These are phyloP conservation scores for Aeschynomene evenia DNA, from an alignment of 306 rosid species.

Conservation along the genomic window DNA sequence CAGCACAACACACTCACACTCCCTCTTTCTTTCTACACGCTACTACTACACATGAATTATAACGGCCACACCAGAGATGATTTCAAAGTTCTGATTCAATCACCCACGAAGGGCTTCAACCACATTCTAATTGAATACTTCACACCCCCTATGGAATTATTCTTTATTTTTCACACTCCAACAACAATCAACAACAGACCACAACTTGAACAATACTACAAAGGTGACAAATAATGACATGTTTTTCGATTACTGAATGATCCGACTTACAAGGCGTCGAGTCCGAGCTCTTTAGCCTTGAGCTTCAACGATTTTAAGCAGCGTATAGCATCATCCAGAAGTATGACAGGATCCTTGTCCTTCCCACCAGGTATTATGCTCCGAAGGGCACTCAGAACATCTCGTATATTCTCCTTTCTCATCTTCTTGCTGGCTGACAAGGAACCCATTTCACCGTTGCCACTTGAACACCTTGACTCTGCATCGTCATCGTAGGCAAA, in stretches of 20 bases:
- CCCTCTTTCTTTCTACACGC: constrained; percentile 19
- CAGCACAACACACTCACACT: constrained; percentile 21
- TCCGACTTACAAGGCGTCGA: constrained; percentile 43
- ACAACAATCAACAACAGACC: constrained; percentile 16
- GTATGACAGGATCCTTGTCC: constrained; percentile 59
- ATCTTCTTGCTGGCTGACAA: constrained; percentile 45
- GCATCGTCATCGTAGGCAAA: constrained; percentile 47
- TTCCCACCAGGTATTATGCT: constrained; percentile 64
- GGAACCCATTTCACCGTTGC: constrained; percentile 37
- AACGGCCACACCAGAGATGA: constrained; percentile 31
- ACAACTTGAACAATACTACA: constrained; percentile 19
- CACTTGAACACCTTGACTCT: constrained; percentile 61
- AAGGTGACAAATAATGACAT: neutral
- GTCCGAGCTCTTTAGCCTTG: constrained; percentile 53
- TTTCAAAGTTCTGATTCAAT: constrained; percentile 33
- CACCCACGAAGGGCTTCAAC: constrained; percentile 28
- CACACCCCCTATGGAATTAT: neutral
- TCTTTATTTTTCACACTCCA: constrained; percentile 40
- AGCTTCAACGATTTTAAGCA: constrained; percentile 63
- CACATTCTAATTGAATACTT: neutral
- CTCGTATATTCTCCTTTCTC: constrained; percentile 61
- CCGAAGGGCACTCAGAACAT: constrained; percentile 56
- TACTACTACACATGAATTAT: constrained; percentile 11
- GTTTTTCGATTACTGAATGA: constrained; percentile 4
- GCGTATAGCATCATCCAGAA: constrained; percentile 70